Evolutionary conservation across 305 asterid species (phyloP).

Genomic region (Fraxinus baroniana): DNA sequence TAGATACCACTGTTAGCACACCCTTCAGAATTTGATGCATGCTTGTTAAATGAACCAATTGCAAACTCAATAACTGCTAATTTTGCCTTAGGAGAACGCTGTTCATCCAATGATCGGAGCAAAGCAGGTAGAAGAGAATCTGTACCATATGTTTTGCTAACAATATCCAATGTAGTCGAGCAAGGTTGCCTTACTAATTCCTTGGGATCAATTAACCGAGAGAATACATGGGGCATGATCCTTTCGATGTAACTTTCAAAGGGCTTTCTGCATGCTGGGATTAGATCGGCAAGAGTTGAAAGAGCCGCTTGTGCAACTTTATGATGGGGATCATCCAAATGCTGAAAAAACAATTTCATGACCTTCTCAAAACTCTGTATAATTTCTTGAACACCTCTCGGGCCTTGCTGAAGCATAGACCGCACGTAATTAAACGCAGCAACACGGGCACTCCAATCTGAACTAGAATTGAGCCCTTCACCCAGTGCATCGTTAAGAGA

Average conservation of each 20-base stretch:
- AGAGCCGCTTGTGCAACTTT: conserved; percentile 99
- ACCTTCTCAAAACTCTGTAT: conserved; percentile 94
- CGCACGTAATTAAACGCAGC: conserved; percentile 83
- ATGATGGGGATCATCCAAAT: conserved; percentile 99
- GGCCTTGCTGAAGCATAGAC: conserved; percentile 85
- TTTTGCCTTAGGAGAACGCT: conserved; percentile 98
- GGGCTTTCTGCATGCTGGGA: conserved; percentile 94
- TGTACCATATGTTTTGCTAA: conserved; percentile 84
- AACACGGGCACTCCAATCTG: conserved; percentile 98
- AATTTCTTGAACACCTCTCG: conserved; percentile 93
- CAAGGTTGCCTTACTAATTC: conserved; percentile 97
- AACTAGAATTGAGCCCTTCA: conserved; percentile 90
- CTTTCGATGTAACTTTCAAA: conserved; percentile 98
- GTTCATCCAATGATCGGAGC: conserved; percentile 95
- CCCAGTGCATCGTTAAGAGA: conserved; percentile 87
- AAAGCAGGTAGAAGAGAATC: conserved; percentile 94
- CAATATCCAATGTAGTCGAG: conserved; percentile 82
- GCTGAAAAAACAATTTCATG: conserved; percentile 97
- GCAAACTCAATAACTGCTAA: conserved; percentile 96
- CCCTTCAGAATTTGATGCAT: conserved; percentile 76
- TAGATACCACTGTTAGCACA: conserved; percentile 82
- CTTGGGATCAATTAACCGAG: conserved; percentile 96
- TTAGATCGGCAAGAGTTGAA: conserved; percentile 91
- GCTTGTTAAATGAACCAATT: conserved; percentile 88
- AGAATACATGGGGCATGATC: conserved; percentile 94